Conservation (phyloP, 2,329 filamentous ascomycete genomes). For the Colletotrichum liaoningense region DNA sequence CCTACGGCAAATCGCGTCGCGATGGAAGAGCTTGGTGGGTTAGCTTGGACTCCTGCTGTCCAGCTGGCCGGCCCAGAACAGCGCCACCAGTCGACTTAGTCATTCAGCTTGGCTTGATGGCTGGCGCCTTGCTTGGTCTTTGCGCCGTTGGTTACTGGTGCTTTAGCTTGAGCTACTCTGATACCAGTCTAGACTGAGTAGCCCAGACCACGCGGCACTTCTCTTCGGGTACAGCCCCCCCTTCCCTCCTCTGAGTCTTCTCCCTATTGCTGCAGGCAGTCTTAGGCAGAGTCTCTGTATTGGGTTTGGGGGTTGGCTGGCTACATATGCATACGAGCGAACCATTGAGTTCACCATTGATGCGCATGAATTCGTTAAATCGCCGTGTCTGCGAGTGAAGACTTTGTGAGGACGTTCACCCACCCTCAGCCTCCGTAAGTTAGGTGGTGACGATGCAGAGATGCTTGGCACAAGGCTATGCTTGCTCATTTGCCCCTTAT, state of each 20-base stretch:
- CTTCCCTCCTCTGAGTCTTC: not conserved
- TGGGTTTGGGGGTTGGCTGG: not conserved
- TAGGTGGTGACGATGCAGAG: not conserved
- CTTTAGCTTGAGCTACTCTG: not conserved
- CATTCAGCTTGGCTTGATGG: constrained; percentile 29
- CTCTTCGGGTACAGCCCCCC: not conserved
- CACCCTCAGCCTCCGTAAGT: not conserved
- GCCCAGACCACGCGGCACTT: not conserved
- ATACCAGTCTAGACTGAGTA: constrained; percentile 4
- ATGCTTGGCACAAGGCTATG: constrained; percentile 9
- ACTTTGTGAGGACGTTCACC: not conserved
- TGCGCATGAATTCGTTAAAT: constrained; percentile 7
- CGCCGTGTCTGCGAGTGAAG: not conserved
- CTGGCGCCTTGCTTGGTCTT: constrained; percentile 14
- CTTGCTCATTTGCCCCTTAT: not conserved
- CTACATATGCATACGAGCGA: not conserved
- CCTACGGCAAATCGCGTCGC: not conserved
- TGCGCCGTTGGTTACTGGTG: not conserved
- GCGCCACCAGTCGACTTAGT: constrained; percentile 6
- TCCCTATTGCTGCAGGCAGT: not conserved
- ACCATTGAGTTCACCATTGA: not conserved
- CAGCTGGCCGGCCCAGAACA: not conserved
- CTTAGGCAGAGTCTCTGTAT: not conserved
- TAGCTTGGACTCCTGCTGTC: not conserved
- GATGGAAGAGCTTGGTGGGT: not conserved